A percentile compares a stretch with the other conserved stretches of the same genome.
phyloP scores from a whole-genome alignment of 139 green algal genomes.

The Pleodorina starrii region DNA sequence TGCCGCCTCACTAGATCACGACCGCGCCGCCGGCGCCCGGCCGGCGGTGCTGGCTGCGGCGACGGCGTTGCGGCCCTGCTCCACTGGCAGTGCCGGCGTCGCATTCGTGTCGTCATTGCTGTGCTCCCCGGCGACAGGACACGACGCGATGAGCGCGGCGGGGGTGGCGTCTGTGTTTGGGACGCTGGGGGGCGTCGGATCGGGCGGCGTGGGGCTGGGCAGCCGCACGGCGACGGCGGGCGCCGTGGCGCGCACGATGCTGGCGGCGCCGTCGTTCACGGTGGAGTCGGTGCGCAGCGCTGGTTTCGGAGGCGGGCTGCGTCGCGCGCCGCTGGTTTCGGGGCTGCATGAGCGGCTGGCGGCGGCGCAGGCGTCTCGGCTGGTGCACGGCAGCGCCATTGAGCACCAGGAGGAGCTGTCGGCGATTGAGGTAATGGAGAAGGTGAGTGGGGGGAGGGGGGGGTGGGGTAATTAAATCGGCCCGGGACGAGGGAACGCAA shows the following conservation, averaged over 20 bases:
- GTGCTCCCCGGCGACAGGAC: not conserved
- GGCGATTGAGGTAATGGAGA: constrained; percentile 42
- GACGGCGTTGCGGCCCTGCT: not conserved
- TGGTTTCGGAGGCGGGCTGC: not conserved
- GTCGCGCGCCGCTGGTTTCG: constrained; percentile 32
- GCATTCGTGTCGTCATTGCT: not conserved
- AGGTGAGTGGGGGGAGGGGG: constrained; percentile 11
- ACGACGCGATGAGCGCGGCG: not conserved
- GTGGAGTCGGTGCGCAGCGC: not conserved
- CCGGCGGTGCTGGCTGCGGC: not conserved
- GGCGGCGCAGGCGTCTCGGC: constrained; percentile 17
- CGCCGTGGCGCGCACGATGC: not conserved
- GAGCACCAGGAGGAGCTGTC: constrained; percentile 47
- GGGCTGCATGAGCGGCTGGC: constrained; percentile 47
- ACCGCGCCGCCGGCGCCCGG: not conserved
- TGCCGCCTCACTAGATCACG: too few species aligned
- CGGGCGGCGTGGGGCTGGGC: not conserved
- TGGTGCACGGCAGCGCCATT: constrained; percentile 37
- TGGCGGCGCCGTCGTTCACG: constrained; percentile 26
- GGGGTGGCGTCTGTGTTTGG: not conserved
- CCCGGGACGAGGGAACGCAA: too few species aligned
- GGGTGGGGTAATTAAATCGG: too few species aligned
- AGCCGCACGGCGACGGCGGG: not conserved
- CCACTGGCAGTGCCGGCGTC: not conserved
- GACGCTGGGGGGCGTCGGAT: not conserved